A percentile compares a stretch with the other conserved stretches of the same genome.
These are phyloP conservation scores for Penicillium canescens DNA, from an alignment of 495 filamentous ascomycete genomes.

Conservation along the genomic window DNA sequence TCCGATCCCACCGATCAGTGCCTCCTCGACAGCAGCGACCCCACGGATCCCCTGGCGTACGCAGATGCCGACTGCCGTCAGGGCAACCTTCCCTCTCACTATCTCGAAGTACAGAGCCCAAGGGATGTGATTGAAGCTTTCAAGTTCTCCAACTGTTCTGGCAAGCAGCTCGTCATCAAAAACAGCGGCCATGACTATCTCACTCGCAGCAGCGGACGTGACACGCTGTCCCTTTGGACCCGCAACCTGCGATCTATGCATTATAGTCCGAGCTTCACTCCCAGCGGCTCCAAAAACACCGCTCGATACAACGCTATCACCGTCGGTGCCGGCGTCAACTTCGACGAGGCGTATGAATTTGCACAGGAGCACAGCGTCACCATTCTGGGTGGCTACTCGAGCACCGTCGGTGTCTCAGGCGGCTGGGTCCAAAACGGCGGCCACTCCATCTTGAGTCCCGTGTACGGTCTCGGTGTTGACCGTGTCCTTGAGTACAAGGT, in stretches of 20 bases:
- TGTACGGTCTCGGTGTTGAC: conserved; percentile 49
- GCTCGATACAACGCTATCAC: conserved; percentile 39
- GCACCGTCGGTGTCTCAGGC: conserved; percentile 32
- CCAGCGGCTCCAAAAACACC: conserved; percentile 21
- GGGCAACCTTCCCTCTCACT: conserved; percentile 21
- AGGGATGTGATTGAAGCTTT: conserved; percentile 18
- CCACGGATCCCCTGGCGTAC: conserved; percentile 17
- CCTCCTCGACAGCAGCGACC: conserved; percentile 31
- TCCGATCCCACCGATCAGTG: conserved; percentile 39
- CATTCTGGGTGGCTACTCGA: conserved; percentile 23
- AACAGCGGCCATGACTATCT: conserved; percentile 59
- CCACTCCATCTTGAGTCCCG: conserved; percentile 37
- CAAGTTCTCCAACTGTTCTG: conserved; percentile 16
- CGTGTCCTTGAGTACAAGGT: conserved; percentile 46
- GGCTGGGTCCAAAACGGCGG: conserved; percentile 47
- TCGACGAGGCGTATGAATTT: conserved; percentile 42
- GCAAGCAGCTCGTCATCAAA: conserved; percentile 40
- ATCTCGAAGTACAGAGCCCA: conserved; percentile 12
- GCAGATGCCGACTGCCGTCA: conserved; percentile 15
- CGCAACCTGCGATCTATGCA: conserved; percentile 45
- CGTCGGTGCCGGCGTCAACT: conserved; percentile 53
- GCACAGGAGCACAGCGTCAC: conserved; percentile 27
- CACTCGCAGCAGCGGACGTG: conserved; percentile 52
- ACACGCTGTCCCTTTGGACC: conserved; percentile 54
- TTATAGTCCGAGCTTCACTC: conserved; percentile 20